phyloP scores from a whole-genome alignment of 352 stramenopile genomes.

The Phytopythium ostracodes region DNA sequence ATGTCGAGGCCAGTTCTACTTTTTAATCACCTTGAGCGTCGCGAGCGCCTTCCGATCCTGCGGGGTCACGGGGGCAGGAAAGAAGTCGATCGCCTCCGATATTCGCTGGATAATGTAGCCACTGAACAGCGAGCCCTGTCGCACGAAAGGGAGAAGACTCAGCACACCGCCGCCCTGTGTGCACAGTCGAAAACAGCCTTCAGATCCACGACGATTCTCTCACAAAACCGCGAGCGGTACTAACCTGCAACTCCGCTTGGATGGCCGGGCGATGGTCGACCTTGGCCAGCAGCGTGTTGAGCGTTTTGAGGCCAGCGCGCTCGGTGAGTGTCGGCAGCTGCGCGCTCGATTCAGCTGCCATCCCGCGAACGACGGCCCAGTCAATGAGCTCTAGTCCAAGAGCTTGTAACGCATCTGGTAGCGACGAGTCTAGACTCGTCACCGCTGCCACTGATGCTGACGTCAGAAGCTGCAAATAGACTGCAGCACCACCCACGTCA shows the following conservation, averaged over 20 bases:
- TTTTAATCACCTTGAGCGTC: slow-evolving; percentile 42
- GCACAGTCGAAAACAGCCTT: neutral
- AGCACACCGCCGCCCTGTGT: slow-evolving; percentile 46
- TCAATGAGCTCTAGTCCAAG: slow-evolving; percentile 45
- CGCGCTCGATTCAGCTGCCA: slow-evolving; percentile 32
- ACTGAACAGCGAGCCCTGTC: slow-evolving; percentile 56
- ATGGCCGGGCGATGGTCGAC: slow-evolving; percentile 48
- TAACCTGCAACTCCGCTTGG: slow-evolving; percentile 56
- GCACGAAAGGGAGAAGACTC: slow-evolving; percentile 75
- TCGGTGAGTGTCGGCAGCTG: slow-evolving; percentile 44
- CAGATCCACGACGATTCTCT: neutral
- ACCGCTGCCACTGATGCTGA: neutral
- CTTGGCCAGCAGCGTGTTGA: slow-evolving; percentile 41
- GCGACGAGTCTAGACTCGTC: neutral
- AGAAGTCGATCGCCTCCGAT: slow-evolving; percentile 27
- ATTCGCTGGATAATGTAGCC: slow-evolving; percentile 51
- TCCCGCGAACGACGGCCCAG: slow-evolving; percentile 38
- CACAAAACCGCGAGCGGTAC: neutral
- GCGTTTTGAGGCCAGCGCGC: slow-evolving; percentile 37
- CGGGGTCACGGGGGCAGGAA: slow-evolving; percentile 29
- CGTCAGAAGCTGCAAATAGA: neutral
- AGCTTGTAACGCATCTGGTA: slow-evolving; percentile 17
- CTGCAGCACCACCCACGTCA: no score
- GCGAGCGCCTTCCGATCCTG: slow-evolving; percentile 55
- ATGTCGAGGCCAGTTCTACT: neutral